These are phyloP conservation scores for Luvunga scandens DNA, from an alignment of 345 rosid species.

Conservation along the genomic window DNA sequence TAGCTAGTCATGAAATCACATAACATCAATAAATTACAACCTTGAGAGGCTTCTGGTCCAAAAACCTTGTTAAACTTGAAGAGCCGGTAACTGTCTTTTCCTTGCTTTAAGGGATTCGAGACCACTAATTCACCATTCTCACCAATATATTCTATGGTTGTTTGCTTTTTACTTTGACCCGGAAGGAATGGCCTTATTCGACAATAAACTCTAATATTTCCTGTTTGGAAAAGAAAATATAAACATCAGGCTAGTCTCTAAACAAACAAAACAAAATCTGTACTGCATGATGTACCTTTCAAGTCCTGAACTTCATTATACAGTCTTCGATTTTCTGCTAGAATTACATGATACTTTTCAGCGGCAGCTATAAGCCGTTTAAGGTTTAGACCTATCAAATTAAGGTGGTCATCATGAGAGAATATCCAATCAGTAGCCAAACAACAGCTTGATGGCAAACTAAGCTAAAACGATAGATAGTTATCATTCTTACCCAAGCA, in stretches of 20 bases:
- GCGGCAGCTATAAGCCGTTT: constrained; percentile 84
- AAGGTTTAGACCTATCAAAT: constrained; percentile 62
- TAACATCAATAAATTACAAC: constrained; percentile 30
- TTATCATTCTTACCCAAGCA: constrained; percentile 54
- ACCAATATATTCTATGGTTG: constrained; percentile 71
- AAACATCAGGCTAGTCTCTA: constrained; percentile 16
- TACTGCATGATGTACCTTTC: constrained; percentile 62
- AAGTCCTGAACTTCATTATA: constrained; percentile 95
- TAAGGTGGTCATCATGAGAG: constrained; percentile 9
- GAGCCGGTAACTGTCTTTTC: constrained; percentile 70
- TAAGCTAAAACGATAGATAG: constrained; percentile 5
- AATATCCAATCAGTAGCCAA: constrained; percentile 7
- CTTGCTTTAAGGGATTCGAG: constrained; percentile 75
- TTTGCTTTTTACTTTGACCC: constrained; percentile 71
- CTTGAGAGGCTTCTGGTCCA: constrained; percentile 80
- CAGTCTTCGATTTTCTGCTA: constrained; percentile 79
- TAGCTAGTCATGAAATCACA: neutral
- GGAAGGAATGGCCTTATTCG: constrained; percentile 92
- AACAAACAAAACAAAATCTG: constrained; percentile 13
- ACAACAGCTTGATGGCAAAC: constrained; percentile 13
- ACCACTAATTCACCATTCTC: constrained; percentile 93
- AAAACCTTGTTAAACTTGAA: constrained; percentile 94
- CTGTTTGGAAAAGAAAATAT: constrained; percentile 34
- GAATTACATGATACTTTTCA: constrained; percentile 69
- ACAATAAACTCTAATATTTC: constrained; percentile 96